phyloP scores from a whole-genome alignment of 2,329 filamentous ascomycete genomes.

The Arthroderma sp. region DNA sequence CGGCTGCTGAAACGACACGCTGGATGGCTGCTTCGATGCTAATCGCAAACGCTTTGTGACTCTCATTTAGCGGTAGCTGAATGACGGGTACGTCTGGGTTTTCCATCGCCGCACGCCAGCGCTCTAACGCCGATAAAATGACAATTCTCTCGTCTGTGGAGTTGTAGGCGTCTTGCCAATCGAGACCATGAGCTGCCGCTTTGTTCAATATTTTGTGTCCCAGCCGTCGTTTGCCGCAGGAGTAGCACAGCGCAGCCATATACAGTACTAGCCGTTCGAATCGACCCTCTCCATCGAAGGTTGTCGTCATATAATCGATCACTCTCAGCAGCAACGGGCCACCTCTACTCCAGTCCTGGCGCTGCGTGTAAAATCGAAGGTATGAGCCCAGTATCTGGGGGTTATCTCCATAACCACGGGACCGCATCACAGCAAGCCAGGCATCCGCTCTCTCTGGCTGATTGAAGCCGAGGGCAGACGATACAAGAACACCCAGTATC shows the following conservation, averaged over 20 bases:
- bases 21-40: neutral
- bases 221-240: slow-evolving; percentile 22
- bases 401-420: slow-evolving; percentile 28
- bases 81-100: neutral
- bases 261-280: slow-evolving; percentile 28
- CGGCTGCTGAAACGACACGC: neutral
- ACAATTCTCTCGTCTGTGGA: slow-evolving; percentile 21
- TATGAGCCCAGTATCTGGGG: slow-evolving; percentile 28
- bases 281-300: slow-evolving; percentile 8
- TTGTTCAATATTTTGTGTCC: slow-evolving; percentile 25
- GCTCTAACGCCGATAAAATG: slow-evolving; percentile 13
- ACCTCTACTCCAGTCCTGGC: slow-evolving; percentile 29
- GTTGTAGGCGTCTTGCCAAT: slow-evolving; percentile 19
- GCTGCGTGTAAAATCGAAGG: slow-evolving; percentile 28
- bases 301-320: slow-evolving; percentile 26
- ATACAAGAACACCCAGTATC: slow-evolving; percentile 28
- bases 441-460: slow-evolving; percentile 32
- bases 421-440: slow-evolving; percentile 27
- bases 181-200: slow-evolving; percentile 28
- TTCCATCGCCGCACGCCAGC: slow-evolving; percentile 23
- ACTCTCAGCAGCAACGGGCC: slow-evolving; percentile 23
- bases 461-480: slow-evolving; percentile 29
- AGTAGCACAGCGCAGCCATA: slow-evolving; percentile 31
- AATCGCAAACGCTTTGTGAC: neutral
- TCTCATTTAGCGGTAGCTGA: neutral